Percentiles rank a stretch among this genome's conserved stretches.
Conservation (phyloP, 2,329 filamentous ascomycete genomes). For the Colletotrichum limetticola region DNA sequence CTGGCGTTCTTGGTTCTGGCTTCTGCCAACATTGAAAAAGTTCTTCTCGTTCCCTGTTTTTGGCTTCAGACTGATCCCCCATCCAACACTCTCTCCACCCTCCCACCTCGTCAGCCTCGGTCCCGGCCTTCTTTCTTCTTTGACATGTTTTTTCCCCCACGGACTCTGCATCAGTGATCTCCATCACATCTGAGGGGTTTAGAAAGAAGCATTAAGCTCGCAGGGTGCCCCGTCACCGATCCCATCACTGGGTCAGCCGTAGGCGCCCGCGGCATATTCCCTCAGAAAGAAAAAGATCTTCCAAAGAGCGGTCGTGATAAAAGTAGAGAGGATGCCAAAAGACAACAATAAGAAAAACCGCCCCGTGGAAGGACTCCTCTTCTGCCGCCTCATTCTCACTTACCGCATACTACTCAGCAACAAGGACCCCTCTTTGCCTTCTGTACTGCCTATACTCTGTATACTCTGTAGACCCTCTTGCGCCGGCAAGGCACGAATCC, state of each 20-base stretch:
- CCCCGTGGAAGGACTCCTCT: neutral
- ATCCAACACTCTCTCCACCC: neutral
- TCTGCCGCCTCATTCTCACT: neutral
- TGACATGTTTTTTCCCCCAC: neutral
- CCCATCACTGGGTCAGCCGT: neutral
- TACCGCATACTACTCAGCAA: neutral
- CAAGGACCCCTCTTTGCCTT: neutral
- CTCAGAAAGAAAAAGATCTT: neutral
- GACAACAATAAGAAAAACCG: too few species aligned
- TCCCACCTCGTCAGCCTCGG: constrained; percentile 15
- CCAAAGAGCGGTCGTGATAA: constrained; percentile 7
- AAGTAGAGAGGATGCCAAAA: too few species aligned
- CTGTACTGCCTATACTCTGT: neutral
- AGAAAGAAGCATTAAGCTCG: neutral
- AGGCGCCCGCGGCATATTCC: neutral
- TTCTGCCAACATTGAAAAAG: constrained; percentile 5
- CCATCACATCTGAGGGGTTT: neutral
- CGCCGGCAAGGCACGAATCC: constrained; percentile 18
- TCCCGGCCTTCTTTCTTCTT: neutral
- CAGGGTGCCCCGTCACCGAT: neutral
- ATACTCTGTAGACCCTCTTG: neutral
- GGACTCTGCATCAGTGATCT: neutral
- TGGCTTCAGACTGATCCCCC: neutral
- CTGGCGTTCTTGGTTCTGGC: constrained; percentile 1
- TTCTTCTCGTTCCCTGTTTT: constrained; percentile 26